phyloP scores from a whole-genome alignment of 2,329 filamentous ascomycete genomes.

The Arthrobotrys entomopaga region DNA sequence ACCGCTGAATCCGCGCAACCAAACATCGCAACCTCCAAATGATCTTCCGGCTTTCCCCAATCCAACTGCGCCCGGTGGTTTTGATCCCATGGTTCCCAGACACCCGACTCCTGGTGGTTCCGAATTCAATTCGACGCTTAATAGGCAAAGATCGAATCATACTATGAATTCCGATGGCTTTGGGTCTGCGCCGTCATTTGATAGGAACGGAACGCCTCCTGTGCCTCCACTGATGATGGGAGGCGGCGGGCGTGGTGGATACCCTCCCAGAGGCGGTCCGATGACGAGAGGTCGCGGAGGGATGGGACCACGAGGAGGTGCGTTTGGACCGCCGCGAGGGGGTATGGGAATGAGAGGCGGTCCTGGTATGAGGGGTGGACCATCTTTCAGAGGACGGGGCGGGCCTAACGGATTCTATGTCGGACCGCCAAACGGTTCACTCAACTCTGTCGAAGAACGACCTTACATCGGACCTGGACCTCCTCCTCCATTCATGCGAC shows the following conservation, averaged over 20 bases:
- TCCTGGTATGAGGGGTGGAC: slow-evolving; percentile 43
- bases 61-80: slow-evolving; percentile 42
- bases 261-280: slow-evolving; percentile 49
- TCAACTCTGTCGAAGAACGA: slow-evolving; percentile 49
- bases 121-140: slow-evolving; percentile 37
- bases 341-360: slow-evolving; percentile 33
- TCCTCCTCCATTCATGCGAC: slow-evolving; percentile 48
- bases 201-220: slow-evolving; percentile 43
- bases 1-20: slow-evolving; percentile 57
- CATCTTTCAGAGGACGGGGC: slow-evolving; percentile 46
- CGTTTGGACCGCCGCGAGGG: slow-evolving; percentile 53
- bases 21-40: slow-evolving; percentile 39
- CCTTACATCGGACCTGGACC: slow-evolving; percentile 55
- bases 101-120: slow-evolving; percentile 43
- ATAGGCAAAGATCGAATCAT: slow-evolving; percentile 54
- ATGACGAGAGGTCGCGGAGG: slow-evolving; percentile 49
- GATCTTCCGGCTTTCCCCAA: slow-evolving; percentile 46
- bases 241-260: slow-evolving; percentile 44
- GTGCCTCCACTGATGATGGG: slow-evolving; percentile 43
- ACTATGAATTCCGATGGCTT: slow-evolving; percentile 53
- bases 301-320: slow-evolving; percentile 51
- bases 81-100: slow-evolving; percentile 47
- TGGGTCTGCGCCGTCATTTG: slow-evolving; percentile 46
- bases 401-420: slow-evolving; percentile 52
- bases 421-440: slow-evolving; percentile 43